Conservation (phyloP, 495 filamentous ascomycete genomes). For the Xanthoparmelia taractica region DNA sequence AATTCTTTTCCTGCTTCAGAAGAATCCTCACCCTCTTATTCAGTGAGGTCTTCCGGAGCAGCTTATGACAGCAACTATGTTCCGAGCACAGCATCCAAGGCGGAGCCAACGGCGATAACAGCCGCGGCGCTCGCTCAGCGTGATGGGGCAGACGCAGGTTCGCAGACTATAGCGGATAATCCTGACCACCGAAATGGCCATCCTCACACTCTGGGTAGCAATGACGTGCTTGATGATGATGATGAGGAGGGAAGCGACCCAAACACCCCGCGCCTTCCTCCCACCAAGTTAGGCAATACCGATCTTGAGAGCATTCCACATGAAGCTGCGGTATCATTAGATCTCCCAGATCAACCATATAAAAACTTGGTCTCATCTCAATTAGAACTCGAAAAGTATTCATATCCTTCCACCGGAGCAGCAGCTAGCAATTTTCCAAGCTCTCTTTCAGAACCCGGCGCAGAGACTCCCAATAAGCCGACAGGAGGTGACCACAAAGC, state of each 20-base stretch:
- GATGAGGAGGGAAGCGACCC: slow-evolving; percentile 21
- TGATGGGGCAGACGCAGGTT: slow-evolving; percentile 33
- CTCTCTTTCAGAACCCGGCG: slow-evolving; percentile 9
- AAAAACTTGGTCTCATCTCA: background rate
- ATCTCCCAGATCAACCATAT: background rate
- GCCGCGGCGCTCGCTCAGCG: slow-evolving; percentile 32
- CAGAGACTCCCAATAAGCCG: background rate
- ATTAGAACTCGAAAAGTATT: background rate
- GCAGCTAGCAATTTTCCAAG: slow-evolving; percentile 4
- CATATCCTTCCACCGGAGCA: background rate
- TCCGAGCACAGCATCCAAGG: slow-evolving; percentile 32
- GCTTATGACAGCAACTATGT: slow-evolving; percentile 36
- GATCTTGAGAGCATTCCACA: slow-evolving; percentile 15
- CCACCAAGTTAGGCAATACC: slow-evolving; percentile 23
- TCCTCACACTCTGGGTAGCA: slow-evolving; percentile 21
- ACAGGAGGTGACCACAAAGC: background rate
- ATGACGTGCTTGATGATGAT: slow-evolving; percentile 7
- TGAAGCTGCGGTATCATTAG: slow-evolving; percentile 11
- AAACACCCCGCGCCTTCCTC: slow-evolving; percentile 43
- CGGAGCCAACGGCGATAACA: slow-evolving; percentile 37
- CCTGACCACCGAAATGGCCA: slow-evolving; percentile 28
- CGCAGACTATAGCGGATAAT: slow-evolving; percentile 27
- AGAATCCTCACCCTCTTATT: slow-evolving; percentile 40
- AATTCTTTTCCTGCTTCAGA: slow-evolving; percentile 43
- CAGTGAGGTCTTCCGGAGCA: slow-evolving; percentile 42